Base-by-base conservation (phyloP, 1,139 yeast genomes). In the Candida freyschussii region DNA sequence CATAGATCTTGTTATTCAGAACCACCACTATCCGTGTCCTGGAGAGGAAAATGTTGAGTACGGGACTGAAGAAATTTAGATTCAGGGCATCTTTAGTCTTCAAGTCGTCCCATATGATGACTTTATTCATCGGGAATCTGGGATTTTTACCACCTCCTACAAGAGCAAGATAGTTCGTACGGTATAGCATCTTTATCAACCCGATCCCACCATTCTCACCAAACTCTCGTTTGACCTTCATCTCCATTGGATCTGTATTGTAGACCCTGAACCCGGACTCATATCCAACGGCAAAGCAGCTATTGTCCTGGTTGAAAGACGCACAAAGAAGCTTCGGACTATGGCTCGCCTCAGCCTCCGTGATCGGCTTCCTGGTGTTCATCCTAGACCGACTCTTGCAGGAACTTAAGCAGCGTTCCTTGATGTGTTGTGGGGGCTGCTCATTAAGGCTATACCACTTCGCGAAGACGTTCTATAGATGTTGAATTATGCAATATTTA, bases 141-240 rank as follows among this genome's bases (percentile, higher is more conserved):
- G 96, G 96, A 39, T 71, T 69, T 40, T 71, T 67, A 1, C 96
- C 96, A 9, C 96, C 95, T 1, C 96, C 96, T 1, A 87, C 86
- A 27, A 89, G 59, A 1, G 91, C 96, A 37, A 89, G 67, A 54
- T 87, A 87, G 59, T 89, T 89, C 1, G 96, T 87, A 28, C 96
- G 69, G 54, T 86, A 85, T 11, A 89, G 75, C 95, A 89, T 85
- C 32, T 81, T 69, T 3, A 82, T 75, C 25, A 71, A 65, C 3
- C 93, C 95, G 17, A 86, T 75, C 0, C 96, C 95, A 38, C 56
- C 48, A 20, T 53, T 54, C 13, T 47, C 51, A 6, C 39, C 47
- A 49, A 80, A 78, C 29, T 62, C 72, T 32, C 95, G 67, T 50
- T 75, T 70, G 36, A 87, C 91, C 46, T 93, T 69, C 44, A 78